A percentile compares a stretch with the other conserved stretches of the same genome.
Conservation (phyloP, 2,329 filamentous ascomycete species). For the Escovopsis sp. region DNA sequence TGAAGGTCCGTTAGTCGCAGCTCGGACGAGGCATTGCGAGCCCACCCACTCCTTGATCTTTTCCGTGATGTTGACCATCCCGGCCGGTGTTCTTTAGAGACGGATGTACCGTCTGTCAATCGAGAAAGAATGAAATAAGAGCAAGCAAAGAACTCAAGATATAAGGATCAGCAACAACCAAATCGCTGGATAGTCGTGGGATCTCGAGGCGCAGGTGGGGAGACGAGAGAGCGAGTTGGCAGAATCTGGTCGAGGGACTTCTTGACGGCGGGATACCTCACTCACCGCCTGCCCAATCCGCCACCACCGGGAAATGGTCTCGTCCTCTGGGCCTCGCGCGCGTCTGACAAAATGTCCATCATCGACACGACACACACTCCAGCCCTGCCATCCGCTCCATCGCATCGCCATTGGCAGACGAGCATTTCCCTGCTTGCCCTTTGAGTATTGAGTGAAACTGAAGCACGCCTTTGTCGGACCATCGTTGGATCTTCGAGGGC, state of each 20-base stretch:
- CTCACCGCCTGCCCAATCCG: slow-evolving; percentile 17
- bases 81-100: slow-evolving; percentile 22
- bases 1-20: slow-evolving; percentile 24
- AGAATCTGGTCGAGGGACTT: slow-evolving; percentile 6
- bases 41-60: slow-evolving; percentile 91
- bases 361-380: too few relatives aligned
- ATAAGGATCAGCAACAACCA: slow-evolving; percentile 1
- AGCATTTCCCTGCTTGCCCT: too few relatives aligned
- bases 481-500: too few relatives aligned
- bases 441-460: too few relatives aligned
- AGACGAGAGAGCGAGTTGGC: slow-evolving; percentile 9
- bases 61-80: slow-evolving; percentile 98
- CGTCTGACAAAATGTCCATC: background rate
- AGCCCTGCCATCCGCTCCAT: too few relatives aligned
- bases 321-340: slow-evolving; percentile 11
- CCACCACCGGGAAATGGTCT: slow-evolving; percentile 1
- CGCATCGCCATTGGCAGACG: too few relatives aligned
- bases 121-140: background rate
- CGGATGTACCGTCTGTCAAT: slow-evolving; percentile 14
- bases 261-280: background rate
- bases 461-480: too few relatives aligned
- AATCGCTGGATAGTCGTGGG: too few relatives aligned
- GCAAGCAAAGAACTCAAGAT: slow-evolving; percentile 4
- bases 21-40: background rate
- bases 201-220: too few relatives aligned